These are phyloP conservation scores for Claviceps arundinis DNA, from an alignment of 2,329 filamentous ascomycete genomes.

Conservation along the genomic window DNA sequence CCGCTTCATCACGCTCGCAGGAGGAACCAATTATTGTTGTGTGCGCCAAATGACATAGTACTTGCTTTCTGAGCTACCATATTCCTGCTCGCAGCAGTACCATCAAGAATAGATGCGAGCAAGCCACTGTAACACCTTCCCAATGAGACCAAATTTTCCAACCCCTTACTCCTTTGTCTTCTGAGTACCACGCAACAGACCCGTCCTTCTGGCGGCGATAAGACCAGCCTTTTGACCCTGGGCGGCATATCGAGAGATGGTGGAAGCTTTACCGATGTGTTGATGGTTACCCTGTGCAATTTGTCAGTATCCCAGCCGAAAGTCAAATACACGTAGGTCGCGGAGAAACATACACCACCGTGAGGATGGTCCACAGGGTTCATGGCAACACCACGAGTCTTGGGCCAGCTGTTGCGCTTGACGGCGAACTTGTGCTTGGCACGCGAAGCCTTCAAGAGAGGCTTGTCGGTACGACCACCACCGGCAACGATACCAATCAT, in stretches of 20 bases:
- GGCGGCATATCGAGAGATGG: conserved; percentile 94
- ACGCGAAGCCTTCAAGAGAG: conserved; percentile 96
- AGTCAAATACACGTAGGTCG: not conserved
- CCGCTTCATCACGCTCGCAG: conserved; percentile 3
- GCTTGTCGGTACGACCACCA: conserved; percentile 99
- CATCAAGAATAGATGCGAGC: conserved; percentile 45
- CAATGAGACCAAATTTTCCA: conserved; percentile 40
- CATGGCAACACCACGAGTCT: conserved; percentile 99
- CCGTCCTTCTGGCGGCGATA: conserved; percentile 97
- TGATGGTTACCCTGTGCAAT: conserved; percentile 83
- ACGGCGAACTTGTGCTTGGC: conserved; percentile 99
- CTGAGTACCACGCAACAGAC: conserved; percentile 99
- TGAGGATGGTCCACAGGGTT: conserved; percentile 99
- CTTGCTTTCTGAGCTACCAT: conserved; percentile 35
- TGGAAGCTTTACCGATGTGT: conserved; percentile 99
- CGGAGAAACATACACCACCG: conserved; percentile 57
- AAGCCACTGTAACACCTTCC: conserved; percentile 51
- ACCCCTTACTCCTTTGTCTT: conserved; percentile 89
- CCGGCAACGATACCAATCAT: conserved; percentile 99
- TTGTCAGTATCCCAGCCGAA: conserved; percentile 27
- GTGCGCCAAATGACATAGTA: conserved; percentile 37
- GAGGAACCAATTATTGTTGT: conserved; percentile 51
- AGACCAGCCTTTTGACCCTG: conserved; percentile 99
- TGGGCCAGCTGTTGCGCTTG: conserved; percentile 99
- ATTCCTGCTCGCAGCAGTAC: conserved; percentile 33